Conservation (phyloP, 805 yeast genomes). For the Metschnikowia lunata region DNA sequence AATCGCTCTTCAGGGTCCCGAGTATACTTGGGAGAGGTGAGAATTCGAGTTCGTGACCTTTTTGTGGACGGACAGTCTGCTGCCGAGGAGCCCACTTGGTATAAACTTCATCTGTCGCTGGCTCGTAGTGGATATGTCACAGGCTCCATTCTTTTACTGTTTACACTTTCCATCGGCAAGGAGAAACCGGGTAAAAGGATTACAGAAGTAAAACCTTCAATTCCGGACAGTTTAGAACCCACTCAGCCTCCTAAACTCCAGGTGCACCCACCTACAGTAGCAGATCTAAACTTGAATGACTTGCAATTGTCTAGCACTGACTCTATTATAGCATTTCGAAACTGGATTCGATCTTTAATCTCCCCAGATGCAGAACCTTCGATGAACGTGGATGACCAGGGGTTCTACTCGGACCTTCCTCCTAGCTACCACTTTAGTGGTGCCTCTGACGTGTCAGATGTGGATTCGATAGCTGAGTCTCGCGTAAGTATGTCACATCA, state of each 20-base stretch:
- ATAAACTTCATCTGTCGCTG: slow-evolving; percentile 38
- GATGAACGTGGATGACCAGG: slow-evolving; percentile 34
- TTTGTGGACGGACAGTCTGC: slow-evolving; percentile 19
- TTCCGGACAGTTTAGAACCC: not conserved
- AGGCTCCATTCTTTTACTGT: slow-evolving; percentile 43
- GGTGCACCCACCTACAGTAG: slow-evolving; percentile 4
- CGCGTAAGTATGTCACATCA: not conserved
- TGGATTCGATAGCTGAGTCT: slow-evolving; percentile 22
- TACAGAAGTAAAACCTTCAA: not conserved
- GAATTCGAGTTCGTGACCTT: slow-evolving; percentile 28
- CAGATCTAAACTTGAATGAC: slow-evolving; percentile 6
- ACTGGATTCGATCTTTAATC: slow-evolving; percentile 29
- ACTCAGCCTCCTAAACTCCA: not conserved
- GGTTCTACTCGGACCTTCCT: slow-evolving; percentile 31
- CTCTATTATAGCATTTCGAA: slow-evolving; percentile 12
- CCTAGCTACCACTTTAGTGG: slow-evolving; percentile 12
- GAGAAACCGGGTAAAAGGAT: not conserved
- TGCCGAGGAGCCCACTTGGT: slow-evolving; percentile 40
- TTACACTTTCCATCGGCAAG: slow-evolving; percentile 34
- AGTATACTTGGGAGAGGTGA: slow-evolving; percentile 38
- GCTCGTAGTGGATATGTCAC: slow-evolving; percentile 42
- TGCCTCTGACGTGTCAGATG: slow-evolving; percentile 27
- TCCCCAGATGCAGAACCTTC: slow-evolving; percentile 15
- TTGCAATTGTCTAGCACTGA: slow-evolving; percentile 2
- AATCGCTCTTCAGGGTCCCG: slow-evolving; percentile 35